phyloP scores from a whole-genome alignment of 192 early-diverging fungal species.

The Geranomyces michiganensis region DNA sequence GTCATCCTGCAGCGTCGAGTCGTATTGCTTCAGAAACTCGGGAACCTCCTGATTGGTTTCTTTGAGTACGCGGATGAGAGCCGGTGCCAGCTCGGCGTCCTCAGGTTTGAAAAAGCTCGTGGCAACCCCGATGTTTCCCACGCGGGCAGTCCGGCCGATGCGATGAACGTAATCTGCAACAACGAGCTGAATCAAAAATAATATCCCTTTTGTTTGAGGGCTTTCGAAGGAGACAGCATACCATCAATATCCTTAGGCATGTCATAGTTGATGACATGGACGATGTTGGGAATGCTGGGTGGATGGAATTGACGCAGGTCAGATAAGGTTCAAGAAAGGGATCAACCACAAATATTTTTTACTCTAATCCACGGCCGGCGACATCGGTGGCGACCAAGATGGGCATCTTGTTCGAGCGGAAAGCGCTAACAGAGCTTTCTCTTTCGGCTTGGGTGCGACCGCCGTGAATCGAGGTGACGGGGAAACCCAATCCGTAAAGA shows the following conservation, averaged over 20 bases:
- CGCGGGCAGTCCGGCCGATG: constrained; percentile 94
- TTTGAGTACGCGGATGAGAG: constrained; percentile 85
- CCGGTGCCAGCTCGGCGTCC: constrained; percentile 67
- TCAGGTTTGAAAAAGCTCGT: constrained; percentile 89
- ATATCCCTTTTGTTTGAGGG: constrained; percentile 88
- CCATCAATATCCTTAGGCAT: constrained; percentile 34
- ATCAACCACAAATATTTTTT: no score
- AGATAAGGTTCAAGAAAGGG: not conserved
- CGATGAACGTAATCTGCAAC: constrained; percentile 72
- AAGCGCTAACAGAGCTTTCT: constrained; percentile 73
- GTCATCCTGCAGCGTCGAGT: not conserved
- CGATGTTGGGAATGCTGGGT: constrained; percentile 74
- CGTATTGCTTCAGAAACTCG: constrained; percentile 44
- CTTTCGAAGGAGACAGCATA: not conserved
- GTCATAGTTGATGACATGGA: constrained; percentile 93
- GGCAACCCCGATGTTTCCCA: constrained; percentile 84
- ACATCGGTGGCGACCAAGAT: constrained; percentile 92
- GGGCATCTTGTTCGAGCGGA: constrained; percentile 65
- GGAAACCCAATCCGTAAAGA: constrained; percentile 21
- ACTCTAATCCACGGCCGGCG: constrained; percentile 86
- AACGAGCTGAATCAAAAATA: constrained; percentile 27
- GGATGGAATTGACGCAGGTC: not conserved
- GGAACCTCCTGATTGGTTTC: constrained; percentile 84
- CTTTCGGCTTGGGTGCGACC: constrained; percentile 88
- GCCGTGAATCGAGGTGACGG: constrained; percentile 74